These are phyloP conservation scores for Nigrospora sphaerica DNA, from an alignment of 2,329 filamentous ascomycete species.

Conservation along the genomic window DNA sequence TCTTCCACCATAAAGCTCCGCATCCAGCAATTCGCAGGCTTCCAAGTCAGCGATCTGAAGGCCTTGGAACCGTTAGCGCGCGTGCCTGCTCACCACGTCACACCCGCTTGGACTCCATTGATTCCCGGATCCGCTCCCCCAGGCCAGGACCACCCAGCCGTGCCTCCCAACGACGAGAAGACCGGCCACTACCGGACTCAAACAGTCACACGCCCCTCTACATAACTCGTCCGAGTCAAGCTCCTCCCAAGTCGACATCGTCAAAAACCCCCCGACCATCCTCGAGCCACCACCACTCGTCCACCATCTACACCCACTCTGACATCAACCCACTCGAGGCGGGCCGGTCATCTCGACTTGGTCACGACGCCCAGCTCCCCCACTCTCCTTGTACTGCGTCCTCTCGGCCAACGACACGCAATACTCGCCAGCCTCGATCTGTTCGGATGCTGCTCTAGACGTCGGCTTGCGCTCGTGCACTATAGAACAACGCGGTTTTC, in stretches of 20 bases:
- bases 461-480: slow-evolving; percentile 14
- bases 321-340: slow-evolving; percentile 9
- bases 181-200: slow-evolving; percentile 14
- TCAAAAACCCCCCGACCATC: slow-evolving; percentile 5
- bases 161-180: slow-evolving; percentile 12
- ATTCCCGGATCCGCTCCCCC: slow-evolving; percentile 19
- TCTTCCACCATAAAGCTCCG: slow-evolving; percentile 9
- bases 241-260: neutral
- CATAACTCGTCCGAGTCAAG: slow-evolving; percentile 30
- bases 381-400: slow-evolving; percentile 7
- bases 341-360: slow-evolving; percentile 16
- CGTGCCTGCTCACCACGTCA: slow-evolving; percentile 21
- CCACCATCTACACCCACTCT: slow-evolving; percentile 3
- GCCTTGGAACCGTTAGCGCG: slow-evolving; percentile 11
- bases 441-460: slow-evolving; percentile 20
- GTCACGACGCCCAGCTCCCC: slow-evolving; percentile 15
- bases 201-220: slow-evolving; percentile 40
- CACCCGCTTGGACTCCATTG: slow-evolving; percentile 17
- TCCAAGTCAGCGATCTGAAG: neutral
- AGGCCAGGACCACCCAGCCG: slow-evolving; percentile 14
- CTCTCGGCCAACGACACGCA: neutral
- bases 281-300: neutral
- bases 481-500: slow-evolving; percentile 14
- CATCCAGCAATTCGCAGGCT: slow-evolving; percentile 6
- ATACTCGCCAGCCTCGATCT: neutral